Conservation (phyloP, 2,329 filamentous ascomycete species). For the Mollisia scopiformis region DNA sequence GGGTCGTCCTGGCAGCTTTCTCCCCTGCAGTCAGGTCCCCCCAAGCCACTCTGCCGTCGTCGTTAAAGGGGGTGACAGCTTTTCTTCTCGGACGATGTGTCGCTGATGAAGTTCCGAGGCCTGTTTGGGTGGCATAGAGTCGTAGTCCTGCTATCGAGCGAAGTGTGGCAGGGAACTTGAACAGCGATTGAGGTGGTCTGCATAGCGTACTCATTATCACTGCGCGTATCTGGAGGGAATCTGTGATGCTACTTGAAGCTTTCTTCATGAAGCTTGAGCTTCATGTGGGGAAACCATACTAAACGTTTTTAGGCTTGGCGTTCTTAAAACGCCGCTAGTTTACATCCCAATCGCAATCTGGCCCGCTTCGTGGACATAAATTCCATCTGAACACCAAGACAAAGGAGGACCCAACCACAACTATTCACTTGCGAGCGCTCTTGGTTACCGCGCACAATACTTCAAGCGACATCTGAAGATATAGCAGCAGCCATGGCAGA, state of each 20-base stretch:
- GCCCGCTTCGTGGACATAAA: slow-evolving; percentile 22
- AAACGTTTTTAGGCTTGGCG: slow-evolving; percentile 7
- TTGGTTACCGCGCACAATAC: background rate
- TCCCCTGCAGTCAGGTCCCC: slow-evolving; percentile 72
- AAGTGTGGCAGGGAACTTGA: slow-evolving; percentile 41
- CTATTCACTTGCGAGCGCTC: background rate
- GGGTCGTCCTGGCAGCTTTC: slow-evolving; percentile 82
- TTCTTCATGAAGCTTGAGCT: slow-evolving; percentile 10
- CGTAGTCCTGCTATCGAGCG: slow-evolving; percentile 46
- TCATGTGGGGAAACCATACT: slow-evolving; percentile 16
- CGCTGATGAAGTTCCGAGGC: slow-evolving; percentile 39
- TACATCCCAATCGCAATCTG: slow-evolving; percentile 32
- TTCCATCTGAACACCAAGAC: slow-evolving; percentile 16
- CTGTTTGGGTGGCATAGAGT: slow-evolving; percentile 61
- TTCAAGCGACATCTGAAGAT: background rate
- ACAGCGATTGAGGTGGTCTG: slow-evolving; percentile 36
- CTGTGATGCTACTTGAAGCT: background rate
- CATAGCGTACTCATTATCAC: slow-evolving; percentile 26
- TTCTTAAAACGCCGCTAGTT: no score
- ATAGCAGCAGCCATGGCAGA: slow-evolving; percentile 52
- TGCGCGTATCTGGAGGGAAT: background rate
- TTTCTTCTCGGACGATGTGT: slow-evolving; percentile 55
- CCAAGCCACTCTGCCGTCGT: slow-evolving; percentile 84
- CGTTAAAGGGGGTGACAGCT: slow-evolving; percentile 81
- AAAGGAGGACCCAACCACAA: slow-evolving; percentile 16